Evolutionary conservation across 2,329 filamentous ascomycete species (phyloP).

Genomic region (Ilyonectria robusta): DNA sequence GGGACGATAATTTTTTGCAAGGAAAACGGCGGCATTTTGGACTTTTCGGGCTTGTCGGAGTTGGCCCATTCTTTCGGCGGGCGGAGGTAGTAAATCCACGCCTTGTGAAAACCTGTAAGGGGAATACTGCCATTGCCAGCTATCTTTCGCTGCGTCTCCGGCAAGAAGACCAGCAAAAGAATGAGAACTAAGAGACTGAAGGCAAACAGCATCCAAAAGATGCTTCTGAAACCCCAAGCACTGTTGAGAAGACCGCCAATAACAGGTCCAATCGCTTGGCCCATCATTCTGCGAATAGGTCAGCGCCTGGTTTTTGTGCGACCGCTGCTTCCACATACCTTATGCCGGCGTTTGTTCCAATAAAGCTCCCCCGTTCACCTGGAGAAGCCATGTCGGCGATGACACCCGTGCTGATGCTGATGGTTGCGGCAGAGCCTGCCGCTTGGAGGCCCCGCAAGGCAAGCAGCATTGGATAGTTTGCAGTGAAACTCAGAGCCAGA

Average conservation of each 20-base stretch:
- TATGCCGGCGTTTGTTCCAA: slow-evolving; percentile 37
- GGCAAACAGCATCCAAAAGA: slow-evolving; percentile 50
- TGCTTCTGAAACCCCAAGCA: slow-evolving; percentile 49
- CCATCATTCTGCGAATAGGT: slow-evolving; percentile 25
- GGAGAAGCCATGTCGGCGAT: slow-evolving; percentile 42
- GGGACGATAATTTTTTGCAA: slow-evolving; percentile 50
- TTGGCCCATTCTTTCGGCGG: slow-evolving; percentile 7
- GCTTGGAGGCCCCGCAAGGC: slow-evolving; percentile 38
- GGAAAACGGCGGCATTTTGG: neutral
- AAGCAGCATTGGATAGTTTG: slow-evolving; percentile 27
- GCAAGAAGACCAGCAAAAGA: slow-evolving; percentile 43
- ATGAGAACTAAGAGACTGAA: slow-evolving; percentile 39
- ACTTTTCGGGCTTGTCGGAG: neutral
- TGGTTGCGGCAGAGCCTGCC: slow-evolving; percentile 39
- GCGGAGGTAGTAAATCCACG: slow-evolving; percentile 34
- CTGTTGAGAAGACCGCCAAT: slow-evolving; percentile 49
- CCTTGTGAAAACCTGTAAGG: slow-evolving; percentile 46
- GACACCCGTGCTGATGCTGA: slow-evolving; percentile 44
- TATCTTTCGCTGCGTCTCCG: slow-evolving; percentile 48
- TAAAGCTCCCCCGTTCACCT: slow-evolving; percentile 39
- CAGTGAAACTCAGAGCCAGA: slow-evolving; percentile 29
- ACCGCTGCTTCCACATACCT: slow-evolving; percentile 13
- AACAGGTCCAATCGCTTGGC: slow-evolving; percentile 51
- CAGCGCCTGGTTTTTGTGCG: neutral
- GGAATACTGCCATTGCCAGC: slow-evolving; percentile 46